Conservation (phyloP, 805 yeast genomes). For the Candida corydali region DNA sequence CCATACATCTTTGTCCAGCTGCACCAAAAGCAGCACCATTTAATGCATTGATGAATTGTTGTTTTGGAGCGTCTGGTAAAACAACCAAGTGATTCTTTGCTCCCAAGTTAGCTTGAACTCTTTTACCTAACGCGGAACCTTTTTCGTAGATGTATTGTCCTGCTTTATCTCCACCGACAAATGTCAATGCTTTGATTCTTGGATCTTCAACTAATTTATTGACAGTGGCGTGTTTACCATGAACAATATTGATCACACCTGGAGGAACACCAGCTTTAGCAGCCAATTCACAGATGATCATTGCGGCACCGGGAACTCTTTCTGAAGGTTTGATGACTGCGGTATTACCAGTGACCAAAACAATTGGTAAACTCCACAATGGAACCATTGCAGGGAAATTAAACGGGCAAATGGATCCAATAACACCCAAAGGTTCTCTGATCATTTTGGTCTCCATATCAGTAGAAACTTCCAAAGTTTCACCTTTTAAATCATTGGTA, state of each 20-base stretch:
- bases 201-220: constrained; percentile 68
- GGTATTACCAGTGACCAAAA: constrained; percentile 69
- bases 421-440: constrained; percentile 71
- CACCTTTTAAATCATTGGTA: constrained; percentile 61
- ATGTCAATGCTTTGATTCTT: constrained; percentile 70
- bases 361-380: constrained; percentile 60
- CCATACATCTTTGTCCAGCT: constrained; percentile 84
- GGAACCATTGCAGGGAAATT: constrained; percentile 86
- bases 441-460: constrained; percentile 78
- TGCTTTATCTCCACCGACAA: constrained; percentile 77
- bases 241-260: constrained; percentile 68
- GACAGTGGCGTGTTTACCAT: constrained; percentile 71
- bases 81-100: constrained; percentile 77
- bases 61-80: constrained; percentile 67
- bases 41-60: constrained; percentile 58
- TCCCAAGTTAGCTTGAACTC: constrained; percentile 75
- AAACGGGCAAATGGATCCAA: constrained; percentile 76
- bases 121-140: constrained; percentile 65
- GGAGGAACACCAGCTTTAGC: constrained; percentile 73
- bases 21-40: constrained; percentile 80
- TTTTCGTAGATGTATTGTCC: constrained; percentile 68
- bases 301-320: constrained; percentile 78
- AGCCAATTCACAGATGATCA: constrained; percentile 68
- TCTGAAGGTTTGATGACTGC: constrained; percentile 60
- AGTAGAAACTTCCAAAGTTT: constrained; percentile 59